Conservation (phyloP, 31 red algal genomes). For the Odonthalia washingtoniensis region DNA sequence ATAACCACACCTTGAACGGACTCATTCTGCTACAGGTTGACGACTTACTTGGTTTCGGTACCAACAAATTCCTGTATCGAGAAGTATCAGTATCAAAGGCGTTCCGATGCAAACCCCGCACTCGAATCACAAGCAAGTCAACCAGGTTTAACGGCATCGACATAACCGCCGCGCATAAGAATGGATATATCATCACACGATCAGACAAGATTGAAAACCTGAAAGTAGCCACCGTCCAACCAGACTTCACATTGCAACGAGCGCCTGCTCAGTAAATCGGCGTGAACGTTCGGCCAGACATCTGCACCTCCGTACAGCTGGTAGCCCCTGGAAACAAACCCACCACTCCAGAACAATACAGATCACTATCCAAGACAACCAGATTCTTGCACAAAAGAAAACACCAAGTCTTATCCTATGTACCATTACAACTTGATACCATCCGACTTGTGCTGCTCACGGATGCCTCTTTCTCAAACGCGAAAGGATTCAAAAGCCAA, state of each 20-base stretch:
- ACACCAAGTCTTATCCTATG: not conserved
- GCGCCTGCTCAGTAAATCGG: conserved; percentile 3
- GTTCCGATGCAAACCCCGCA: not conserved
- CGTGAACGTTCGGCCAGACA: not conserved
- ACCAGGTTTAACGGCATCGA: not conserved
- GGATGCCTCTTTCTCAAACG: too few relatives aligned
- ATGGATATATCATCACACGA: not conserved
- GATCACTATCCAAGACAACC: too few relatives aligned
- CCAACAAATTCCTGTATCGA: not conserved
- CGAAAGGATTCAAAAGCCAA: too few relatives aligned
- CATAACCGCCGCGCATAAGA: not conserved
- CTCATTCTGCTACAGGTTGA: conserved; percentile 18
- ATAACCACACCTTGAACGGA: not conserved
- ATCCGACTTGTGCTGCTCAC: too few relatives aligned
- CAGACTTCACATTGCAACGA: not conserved
- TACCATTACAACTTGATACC: not conserved
- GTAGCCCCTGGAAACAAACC: not conserved
- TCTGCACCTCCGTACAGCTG: not conserved
- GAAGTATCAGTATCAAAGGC: not conserved
- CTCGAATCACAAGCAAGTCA: not conserved
- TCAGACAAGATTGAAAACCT: not conserved
- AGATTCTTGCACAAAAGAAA: not conserved
- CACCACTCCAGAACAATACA: not conserved
- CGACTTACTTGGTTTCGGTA: not conserved
- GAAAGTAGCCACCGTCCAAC: not conserved